Evolutionary conservation across 352 stramenopile species (phyloP).

Genomic region (Aphanomyces astaci): DNA sequence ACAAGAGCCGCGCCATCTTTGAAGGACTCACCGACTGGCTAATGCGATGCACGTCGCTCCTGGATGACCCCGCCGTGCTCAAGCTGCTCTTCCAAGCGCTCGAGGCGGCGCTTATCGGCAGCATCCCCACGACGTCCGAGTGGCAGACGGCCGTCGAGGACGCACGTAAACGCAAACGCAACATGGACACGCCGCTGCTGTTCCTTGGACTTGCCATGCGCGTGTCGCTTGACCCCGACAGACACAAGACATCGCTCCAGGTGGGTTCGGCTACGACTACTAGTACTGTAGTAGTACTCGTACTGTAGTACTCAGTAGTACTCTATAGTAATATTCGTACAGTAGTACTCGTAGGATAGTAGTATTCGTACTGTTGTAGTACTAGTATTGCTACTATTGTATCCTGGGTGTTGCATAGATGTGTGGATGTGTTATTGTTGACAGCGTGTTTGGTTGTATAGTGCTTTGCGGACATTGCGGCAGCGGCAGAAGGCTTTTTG

Average conservation of each 20-base stretch:
- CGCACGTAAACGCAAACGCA: constrained; percentile 45
- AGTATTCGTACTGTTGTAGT: no score
- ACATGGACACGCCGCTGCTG: constrained; percentile 75
- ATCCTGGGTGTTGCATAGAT: no score
- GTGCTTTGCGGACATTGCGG: constrained; percentile 77
- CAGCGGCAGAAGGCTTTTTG: constrained; percentile 68
- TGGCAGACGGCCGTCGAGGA: constrained; percentile 77
- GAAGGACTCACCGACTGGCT: constrained; percentile 81
- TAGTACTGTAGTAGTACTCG: no score
- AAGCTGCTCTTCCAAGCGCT: constrained; percentile 81
- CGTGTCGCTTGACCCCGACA: constrained; percentile 61
- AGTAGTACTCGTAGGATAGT: no score
- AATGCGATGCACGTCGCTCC: constrained; percentile 60
- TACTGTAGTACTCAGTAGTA: no score
- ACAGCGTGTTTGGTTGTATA: constrained; percentile 47
- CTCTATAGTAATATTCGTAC: no score
- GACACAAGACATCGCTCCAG: constrained; percentile 20
- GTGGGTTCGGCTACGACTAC: no score
- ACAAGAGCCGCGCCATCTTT: constrained; percentile 80
- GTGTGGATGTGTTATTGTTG: no score
- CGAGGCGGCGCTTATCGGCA: constrained; percentile 75
- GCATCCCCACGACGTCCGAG: constrained; percentile 54
- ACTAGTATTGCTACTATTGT: no score
- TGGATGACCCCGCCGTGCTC: constrained; percentile 73
- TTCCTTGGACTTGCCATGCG: constrained; percentile 83